Base-by-base conservation (phyloP, 805 yeast genomes). In the Scheffersomyces coipomensis region DNA sequence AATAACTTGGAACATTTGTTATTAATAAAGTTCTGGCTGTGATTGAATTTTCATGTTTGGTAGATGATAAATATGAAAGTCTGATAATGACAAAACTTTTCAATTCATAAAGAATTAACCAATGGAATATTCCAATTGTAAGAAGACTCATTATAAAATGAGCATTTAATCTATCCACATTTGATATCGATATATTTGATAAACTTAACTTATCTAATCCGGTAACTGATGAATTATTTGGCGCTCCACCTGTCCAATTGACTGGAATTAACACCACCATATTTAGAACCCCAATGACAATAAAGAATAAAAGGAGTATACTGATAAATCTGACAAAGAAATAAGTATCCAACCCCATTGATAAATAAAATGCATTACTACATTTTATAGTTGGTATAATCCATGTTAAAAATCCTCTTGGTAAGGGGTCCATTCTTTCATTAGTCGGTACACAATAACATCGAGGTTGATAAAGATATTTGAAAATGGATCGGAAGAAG, bases 161-260 rank as follows among this genome's bases (percentile, higher is more conserved):
- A 17, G 79, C 76, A 42, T 79, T 66, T 43, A 83, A 68, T 17
- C 77, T 57, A 3, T 58, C 52, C 0, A 79, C 73, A 33, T 77
- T 75, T 2, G 68, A 48, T 4, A 73, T 67, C 0, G 88, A 74
- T 3, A 88, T 73, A 51, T 85, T 84, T 3, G 93, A 79, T 56
- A 86, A 75, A 15, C 95, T 85, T 6, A 87, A 65, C 35, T 62
- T 66, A 50, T 88, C 96, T 34, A 89, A 61, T 0, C 89, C 88
- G 0, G 51, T 32, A 2, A 70, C 72, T 11, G 53, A 42, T 40
- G 51, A 55, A 2, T 49, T 43, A 2, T 34, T 41, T 29, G 50
- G 51, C 5, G 30, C 5, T 29, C 52, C 51, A 1, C 81, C 79
- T 1, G 67, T 60, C 34, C 63, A 56, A 56, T 88, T 88, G 1